Conservation (phyloP, 306 rosid species). For the Citrullus amarus region DNA sequence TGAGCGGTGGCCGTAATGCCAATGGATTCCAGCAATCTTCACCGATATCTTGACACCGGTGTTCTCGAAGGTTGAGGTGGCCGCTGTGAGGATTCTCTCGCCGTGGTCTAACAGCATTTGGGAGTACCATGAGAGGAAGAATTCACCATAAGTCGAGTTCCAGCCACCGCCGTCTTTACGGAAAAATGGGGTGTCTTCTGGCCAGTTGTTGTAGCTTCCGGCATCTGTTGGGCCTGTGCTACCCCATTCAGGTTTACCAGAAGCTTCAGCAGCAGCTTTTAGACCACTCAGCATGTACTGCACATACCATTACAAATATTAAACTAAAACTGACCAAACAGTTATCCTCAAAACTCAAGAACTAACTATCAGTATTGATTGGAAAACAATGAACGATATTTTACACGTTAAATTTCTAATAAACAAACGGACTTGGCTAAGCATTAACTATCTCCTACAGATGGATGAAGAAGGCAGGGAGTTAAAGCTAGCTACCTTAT, state of each 20-base stretch:
- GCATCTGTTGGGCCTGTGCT: constrained; percentile 98
- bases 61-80: constrained; percentile 44
- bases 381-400: too few relatives aligned
- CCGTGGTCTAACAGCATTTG: constrained; percentile 76
- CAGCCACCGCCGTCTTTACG: constrained; percentile 89
- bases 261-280: constrained; percentile 68
- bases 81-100: constrained; percentile 67
- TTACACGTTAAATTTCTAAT: not conserved
- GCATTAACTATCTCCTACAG: not conserved
- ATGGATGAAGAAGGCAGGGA: not conserved
- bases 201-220: constrained; percentile 89
- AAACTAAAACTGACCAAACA: not conserved
- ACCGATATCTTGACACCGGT: constrained; percentile 70
- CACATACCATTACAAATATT: constrained; percentile 1
- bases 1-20: constrained; percentile 94
- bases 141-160: constrained; percentile 54
- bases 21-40: constrained; percentile 86
- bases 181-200: constrained; percentile 82
- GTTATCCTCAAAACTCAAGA: not conserved
- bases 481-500: constrained; percentile 50
- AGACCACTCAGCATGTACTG: constrained; percentile 84
- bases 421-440: not conserved
- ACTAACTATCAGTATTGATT: not conserved
- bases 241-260: constrained; percentile 75
- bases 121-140: constrained; percentile 91